Conservation (phyloP, 768 basidiomycete species). For the Exsudoporus frostii region DNA sequence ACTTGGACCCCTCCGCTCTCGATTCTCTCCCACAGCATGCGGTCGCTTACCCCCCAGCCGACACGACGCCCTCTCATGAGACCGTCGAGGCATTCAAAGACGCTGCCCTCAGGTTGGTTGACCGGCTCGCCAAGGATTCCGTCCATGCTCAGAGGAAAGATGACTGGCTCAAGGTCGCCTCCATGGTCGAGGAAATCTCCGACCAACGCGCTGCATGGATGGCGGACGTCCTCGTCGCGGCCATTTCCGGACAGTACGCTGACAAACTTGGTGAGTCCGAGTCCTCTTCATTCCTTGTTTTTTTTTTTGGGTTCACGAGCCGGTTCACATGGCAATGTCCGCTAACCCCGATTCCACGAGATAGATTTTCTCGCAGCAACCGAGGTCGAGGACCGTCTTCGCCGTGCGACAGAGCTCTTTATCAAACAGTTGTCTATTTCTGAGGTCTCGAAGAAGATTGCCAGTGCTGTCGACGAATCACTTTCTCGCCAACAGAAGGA, state of each 20-base stretch:
- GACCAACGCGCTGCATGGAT: conserved; percentile 65
- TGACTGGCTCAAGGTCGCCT: conserved; percentile 63
- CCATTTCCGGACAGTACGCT: conserved; percentile 53
- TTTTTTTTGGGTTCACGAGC: background rate
- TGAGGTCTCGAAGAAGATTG: conserved; percentile 79
- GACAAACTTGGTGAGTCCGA: conserved; percentile 65
- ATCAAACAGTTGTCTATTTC: conserved; percentile 73
- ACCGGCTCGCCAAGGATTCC: conserved; percentile 51
- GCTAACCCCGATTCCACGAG: background rate
- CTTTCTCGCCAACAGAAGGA: conserved; percentile 89
- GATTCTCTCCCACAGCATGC: conserved; percentile 38
- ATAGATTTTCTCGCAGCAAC: conserved; percentile 60
- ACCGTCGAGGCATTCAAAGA: conserved; percentile 65
- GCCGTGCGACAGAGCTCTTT: conserved; percentile 66
- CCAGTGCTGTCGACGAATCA: conserved; percentile 75
- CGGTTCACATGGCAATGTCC: background rate
- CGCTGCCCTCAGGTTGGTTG: conserved; percentile 62
- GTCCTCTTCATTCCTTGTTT: background rate
- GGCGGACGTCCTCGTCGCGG: conserved; percentile 70
- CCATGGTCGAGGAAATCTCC: conserved; percentile 70
- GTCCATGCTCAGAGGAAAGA: conserved; percentile 52
- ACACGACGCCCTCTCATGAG: conserved; percentile 48
- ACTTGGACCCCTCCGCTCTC: conserved; percentile 26
- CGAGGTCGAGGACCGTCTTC: conserved; percentile 59
- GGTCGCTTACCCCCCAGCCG: conserved; percentile 45